phyloP scores from a whole-genome alignment of 2,329 filamentous ascomycete species.

The Alternaria alternata region DNA sequence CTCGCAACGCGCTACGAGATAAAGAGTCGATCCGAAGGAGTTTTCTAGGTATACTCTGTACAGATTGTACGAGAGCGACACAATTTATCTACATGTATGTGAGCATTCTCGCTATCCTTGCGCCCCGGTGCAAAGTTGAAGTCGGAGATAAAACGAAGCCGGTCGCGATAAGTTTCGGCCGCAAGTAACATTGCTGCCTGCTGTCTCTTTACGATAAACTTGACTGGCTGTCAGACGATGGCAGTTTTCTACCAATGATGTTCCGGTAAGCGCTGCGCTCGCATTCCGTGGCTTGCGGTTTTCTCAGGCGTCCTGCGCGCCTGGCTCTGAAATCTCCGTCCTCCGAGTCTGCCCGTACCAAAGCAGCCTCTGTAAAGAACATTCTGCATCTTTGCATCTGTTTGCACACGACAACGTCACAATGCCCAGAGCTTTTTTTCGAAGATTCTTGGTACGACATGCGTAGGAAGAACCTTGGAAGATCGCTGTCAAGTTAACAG shows the following conservation, averaged over 20 bases:
- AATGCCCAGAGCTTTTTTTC: not conserved
- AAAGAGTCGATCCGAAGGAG: not conserved
- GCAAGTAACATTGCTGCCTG: not conserved
- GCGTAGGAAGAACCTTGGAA: not conserved
- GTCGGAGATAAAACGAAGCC: not conserved
- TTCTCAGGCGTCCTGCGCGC: not conserved
- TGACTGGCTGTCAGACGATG: not conserved
- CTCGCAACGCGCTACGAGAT: not conserved
- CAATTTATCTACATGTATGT: not conserved
- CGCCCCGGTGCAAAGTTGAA: not conserved
- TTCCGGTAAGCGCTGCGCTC: not conserved
- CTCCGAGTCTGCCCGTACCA: not conserved
- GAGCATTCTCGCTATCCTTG: not conserved
- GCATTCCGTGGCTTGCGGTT: conserved; percentile 1
- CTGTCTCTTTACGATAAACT: not conserved
- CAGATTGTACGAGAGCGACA: not conserved
- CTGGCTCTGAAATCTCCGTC: not conserved
- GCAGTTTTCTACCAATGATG: conserved; percentile 10
- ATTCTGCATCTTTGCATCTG: not conserved
- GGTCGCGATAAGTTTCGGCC: conserved; percentile 5
- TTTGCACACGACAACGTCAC: not conserved
- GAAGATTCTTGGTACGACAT: not conserved
- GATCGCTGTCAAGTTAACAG: not conserved
- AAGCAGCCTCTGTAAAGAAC: not conserved
- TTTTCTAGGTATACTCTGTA: not conserved